Evolutionary conservation across 768 basidiomycete genomes (phyloP).

Genomic region (Kwoniella mangroviensis): DNA sequence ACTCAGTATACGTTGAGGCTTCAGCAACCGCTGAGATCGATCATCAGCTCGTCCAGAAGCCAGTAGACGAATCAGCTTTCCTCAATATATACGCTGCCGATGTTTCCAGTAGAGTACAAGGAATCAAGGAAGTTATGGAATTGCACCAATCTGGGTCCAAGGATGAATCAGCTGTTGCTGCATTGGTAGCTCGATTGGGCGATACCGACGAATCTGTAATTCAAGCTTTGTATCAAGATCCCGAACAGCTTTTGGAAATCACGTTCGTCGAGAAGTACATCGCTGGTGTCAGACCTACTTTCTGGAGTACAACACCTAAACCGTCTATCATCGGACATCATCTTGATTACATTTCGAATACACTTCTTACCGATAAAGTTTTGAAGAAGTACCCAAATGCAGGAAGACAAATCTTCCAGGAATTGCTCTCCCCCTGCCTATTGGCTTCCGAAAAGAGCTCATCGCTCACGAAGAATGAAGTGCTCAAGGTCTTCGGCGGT

Average conservation of each 20-base stretch:
- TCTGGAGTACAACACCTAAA: slow-evolving; percentile 22
- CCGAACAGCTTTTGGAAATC: slow-evolving; percentile 61
- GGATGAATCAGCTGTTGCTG: slow-evolving; percentile 63
- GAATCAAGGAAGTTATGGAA: slow-evolving; percentile 59
- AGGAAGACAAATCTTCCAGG: slow-evolving; percentile 61
- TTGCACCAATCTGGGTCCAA: slow-evolving; percentile 8
- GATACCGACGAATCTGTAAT: slow-evolving; percentile 70
- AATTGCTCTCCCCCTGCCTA: slow-evolving; percentile 69
- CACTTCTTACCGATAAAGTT: slow-evolving; percentile 57
- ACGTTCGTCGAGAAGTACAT: slow-evolving; percentile 40
- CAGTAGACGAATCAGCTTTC: slow-evolving; percentile 26
- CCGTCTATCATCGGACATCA: slow-evolving; percentile 60
- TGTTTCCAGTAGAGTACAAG: slow-evolving; percentile 65
- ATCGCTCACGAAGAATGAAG: slow-evolving; percentile 5
- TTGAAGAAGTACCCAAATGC: slow-evolving; percentile 50
- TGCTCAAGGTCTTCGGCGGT: slow-evolving; percentile 57
- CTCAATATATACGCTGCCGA: slow-evolving; percentile 64
- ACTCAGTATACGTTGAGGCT: slow-evolving; percentile 25
- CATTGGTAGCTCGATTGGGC: slow-evolving; percentile 70
- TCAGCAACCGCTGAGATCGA: slow-evolving; percentile 12
- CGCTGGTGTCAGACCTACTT: slow-evolving; percentile 33
- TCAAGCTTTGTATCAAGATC: slow-evolving; percentile 68
- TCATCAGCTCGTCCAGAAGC: slow-evolving; percentile 21
- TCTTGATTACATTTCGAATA: slow-evolving; percentile 63
- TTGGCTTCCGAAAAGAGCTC: slow-evolving; percentile 16